These are phyloP conservation scores for Aspergillus sp. DNA, from an alignment of 2,329 filamentous ascomycete species.

Conservation along the genomic window DNA sequence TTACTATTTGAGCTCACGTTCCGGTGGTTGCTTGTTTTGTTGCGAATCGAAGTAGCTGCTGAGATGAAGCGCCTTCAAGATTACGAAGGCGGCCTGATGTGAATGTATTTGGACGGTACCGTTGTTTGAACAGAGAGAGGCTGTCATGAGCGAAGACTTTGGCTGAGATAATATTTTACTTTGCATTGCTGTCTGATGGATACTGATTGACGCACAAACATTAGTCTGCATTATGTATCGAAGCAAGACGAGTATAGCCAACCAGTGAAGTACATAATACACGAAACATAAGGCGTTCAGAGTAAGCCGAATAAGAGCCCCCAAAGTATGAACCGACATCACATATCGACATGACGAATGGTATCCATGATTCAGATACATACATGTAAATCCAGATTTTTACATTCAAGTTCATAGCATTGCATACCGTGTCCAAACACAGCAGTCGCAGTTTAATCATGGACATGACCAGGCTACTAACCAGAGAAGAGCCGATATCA, in stretches of 20 bases:
- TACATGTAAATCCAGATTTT: not conserved
- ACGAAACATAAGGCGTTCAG: not conserved
- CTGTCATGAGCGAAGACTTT: not conserved
- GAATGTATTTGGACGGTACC: not conserved
- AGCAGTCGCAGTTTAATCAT: not conserved
- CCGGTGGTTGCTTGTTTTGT: constrained; percentile 2
- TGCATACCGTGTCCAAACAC: no score
- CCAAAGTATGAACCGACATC: not conserved
- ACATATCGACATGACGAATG: not conserved
- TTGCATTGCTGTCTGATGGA: not conserved
- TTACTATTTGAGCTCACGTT: not conserved
- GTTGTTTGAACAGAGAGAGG: not conserved
- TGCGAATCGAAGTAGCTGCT: constrained; percentile 1
- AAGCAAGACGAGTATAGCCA: not conserved
- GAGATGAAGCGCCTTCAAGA: not conserved
- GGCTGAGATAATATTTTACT: not conserved
- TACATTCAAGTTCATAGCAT: not conserved
- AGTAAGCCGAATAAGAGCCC: not conserved
- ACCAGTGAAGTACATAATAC: not conserved
- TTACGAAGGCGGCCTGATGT: not conserved
- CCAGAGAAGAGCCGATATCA: not conserved
- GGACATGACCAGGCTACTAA: not conserved
- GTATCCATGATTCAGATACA: not conserved
- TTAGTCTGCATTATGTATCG: not conserved
- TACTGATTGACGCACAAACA: not conserved